A percentile compares a stretch with the other conserved stretches of the same genome.
These are phyloP conservation scores for Nemania bipapillata DNA, from an alignment of 2,329 filamentous ascomycete genomes.

Conservation along the genomic window DNA sequence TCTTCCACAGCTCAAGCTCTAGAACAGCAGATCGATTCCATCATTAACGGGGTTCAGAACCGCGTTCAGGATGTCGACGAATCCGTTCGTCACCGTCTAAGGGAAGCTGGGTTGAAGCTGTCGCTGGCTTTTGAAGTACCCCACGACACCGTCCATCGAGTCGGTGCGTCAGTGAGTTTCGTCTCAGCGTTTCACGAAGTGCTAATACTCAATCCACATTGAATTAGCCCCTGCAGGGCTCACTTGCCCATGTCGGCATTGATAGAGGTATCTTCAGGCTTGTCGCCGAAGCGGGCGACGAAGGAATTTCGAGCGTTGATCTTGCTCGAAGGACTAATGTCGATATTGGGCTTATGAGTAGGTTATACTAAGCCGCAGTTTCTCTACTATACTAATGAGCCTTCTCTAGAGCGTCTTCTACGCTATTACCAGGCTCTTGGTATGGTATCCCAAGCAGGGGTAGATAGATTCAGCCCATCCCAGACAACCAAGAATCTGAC, in stretches of 20 bases:
- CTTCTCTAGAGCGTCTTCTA: slow-evolving; percentile 33
- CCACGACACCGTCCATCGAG: slow-evolving; percentile 35
- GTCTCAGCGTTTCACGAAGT: too few relatives aligned
- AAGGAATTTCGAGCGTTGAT: neutral
- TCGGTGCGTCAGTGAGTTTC: slow-evolving; percentile 24
- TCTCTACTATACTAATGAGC: neutral
- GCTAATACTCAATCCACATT: neutral
- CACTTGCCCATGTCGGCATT: slow-evolving; percentile 9
- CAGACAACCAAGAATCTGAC: slow-evolving; percentile 39
- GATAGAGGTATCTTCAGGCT: slow-evolving; percentile 19
- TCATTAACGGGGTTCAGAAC: too few relatives aligned
- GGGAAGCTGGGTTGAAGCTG: slow-evolving; percentile 22
- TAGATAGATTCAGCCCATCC: slow-evolving; percentile 35
- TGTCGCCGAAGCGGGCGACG: neutral
- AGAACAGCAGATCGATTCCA: too few relatives aligned
- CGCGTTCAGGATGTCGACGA: too few relatives aligned
- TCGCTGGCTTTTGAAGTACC: slow-evolving; percentile 30
- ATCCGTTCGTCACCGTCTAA: too few relatives aligned
- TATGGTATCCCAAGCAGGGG: slow-evolving; percentile 35
- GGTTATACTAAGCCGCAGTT: neutral
- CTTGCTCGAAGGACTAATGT: slow-evolving; percentile 6
- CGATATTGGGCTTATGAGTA: slow-evolving; percentile 38
- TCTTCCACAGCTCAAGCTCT: too few relatives aligned
- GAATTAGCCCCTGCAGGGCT: slow-evolving; percentile 18
- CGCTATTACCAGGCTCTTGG: slow-evolving; percentile 42